Evolutionary conservation across 2,329 filamentous ascomycete species (phyloP).

Genomic region (Rugonectria rugulosa): DNA sequence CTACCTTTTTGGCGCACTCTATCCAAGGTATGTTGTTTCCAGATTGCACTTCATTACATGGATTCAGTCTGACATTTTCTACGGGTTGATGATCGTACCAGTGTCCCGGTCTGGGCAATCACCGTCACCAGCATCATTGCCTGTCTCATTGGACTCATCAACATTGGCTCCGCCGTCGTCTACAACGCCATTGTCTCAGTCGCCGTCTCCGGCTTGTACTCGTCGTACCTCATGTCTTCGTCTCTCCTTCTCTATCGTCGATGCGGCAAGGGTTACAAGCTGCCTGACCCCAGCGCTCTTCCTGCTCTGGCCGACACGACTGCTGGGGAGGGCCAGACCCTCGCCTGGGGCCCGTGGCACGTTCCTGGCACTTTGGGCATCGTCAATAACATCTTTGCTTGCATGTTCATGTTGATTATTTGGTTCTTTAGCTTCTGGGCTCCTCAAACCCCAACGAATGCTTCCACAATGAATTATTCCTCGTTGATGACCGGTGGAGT

Average conservation of each 20-base stretch:
- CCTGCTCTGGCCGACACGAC: constrained; percentile 26
- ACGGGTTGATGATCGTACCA: too few species aligned
- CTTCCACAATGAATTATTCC: constrained; percentile 54
- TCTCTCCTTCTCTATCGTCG: constrained; percentile 35
- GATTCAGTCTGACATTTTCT: too few species aligned
- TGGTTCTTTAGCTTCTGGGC: constrained; percentile 64
- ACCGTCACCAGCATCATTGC: constrained; percentile 29
- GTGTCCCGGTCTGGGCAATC: constrained; percentile 30
- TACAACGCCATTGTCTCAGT: constrained; percentile 32
- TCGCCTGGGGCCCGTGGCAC: constrained; percentile 62
- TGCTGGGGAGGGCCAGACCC: constrained; percentile 25
- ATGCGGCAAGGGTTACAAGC: constrained; percentile 31
- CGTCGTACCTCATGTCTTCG: constrained; percentile 31
- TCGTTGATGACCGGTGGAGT: constrained; percentile 52
- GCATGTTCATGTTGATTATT: constrained; percentile 59
- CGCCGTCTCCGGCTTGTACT: constrained; percentile 27
- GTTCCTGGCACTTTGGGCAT: constrained; percentile 58
- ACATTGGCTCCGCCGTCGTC: constrained; percentile 31
- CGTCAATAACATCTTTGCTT: constrained; percentile 61
- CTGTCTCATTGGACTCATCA: constrained; percentile 29
- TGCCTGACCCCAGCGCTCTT: constrained; percentile 29
- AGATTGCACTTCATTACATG: too few species aligned
- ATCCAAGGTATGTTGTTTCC: too few species aligned
- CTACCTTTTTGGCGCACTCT: constrained; percentile 35
- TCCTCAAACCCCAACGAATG: constrained; percentile 32